Percentiles rank a stretch among this genome's conserved stretches.
Evolutionary conservation across 805 yeast species (phyloP).

Genomic region (Pichia californica): DNA sequence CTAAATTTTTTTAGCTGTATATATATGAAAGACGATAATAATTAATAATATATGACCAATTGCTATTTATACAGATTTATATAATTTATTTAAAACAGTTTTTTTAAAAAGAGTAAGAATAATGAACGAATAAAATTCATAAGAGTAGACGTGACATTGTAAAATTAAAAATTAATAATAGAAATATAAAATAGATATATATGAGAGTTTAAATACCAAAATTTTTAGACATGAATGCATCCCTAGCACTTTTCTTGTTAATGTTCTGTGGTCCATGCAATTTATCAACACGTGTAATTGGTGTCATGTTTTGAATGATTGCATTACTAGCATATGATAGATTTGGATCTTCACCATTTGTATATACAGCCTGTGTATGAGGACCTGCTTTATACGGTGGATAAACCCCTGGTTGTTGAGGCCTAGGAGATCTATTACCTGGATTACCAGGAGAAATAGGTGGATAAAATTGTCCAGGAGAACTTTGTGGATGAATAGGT

Average conservation of each 20-base stretch:
- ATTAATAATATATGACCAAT: too few relatives aligned
- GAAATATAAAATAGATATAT: too few relatives aligned
- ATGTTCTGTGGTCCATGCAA: constrained; percentile 36
- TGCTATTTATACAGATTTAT: too few relatives aligned
- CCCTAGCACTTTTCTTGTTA: constrained; percentile 53
- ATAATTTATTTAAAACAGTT: too few relatives aligned
- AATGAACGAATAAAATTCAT: too few relatives aligned
- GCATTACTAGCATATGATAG: constrained; percentile 29
- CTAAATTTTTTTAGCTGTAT: too few relatives aligned
- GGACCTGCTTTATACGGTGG: too few relatives aligned
- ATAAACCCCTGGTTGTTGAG: too few relatives aligned
- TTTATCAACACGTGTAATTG: constrained; percentile 37
- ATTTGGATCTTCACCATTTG: neutral
- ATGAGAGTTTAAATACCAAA: constrained; percentile 50
- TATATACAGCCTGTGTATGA: neutral
- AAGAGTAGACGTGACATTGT: too few relatives aligned
- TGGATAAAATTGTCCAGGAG: neutral
- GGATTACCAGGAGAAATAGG: neutral
- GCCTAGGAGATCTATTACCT: neutral
- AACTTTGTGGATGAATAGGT: neutral
- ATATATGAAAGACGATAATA: too few relatives aligned
- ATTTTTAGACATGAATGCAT: constrained; percentile 57
- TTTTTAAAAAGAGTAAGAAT: too few relatives aligned
- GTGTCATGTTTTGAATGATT: constrained; percentile 43
- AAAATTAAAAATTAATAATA: too few relatives aligned